Percentiles rank a stretch among this genome's conserved stretches.
phyloP scores from a whole-genome alignment of 768 basidiomycete genomes.

The Austroboletus festivus region DNA sequence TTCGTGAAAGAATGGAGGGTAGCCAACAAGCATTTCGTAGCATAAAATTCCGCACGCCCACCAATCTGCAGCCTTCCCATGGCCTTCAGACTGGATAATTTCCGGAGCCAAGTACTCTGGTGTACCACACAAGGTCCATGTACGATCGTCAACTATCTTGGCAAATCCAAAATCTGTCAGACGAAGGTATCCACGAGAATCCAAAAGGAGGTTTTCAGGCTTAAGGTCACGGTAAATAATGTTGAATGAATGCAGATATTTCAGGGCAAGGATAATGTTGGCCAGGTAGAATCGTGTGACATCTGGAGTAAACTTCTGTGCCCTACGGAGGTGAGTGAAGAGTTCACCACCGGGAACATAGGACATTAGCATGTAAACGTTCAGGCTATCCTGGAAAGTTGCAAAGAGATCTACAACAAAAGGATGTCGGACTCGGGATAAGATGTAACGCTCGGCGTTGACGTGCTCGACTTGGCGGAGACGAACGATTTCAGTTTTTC shows the following conservation, averaged over 20 bases:
- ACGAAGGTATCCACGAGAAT: conserved; percentile 88
- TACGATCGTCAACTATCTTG: conserved; percentile 95
- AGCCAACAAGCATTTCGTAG: conserved; percentile 99
- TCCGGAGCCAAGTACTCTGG: conserved; percentile 98
- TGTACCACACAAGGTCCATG: conserved; percentile 95
- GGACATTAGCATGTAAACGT: conserved; percentile 97
- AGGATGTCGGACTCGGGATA: conserved; percentile 87
- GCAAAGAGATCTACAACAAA: conserved; percentile 97
- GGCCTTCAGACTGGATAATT: conserved; percentile 96
- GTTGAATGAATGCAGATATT: conserved; percentile 92
- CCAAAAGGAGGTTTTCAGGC: conserved; percentile 96
- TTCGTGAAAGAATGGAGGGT: conserved; percentile 97
- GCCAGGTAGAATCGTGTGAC: conserved; percentile 98
- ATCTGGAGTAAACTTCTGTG: conserved; percentile 92
- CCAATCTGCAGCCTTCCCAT: conserved; percentile 98
- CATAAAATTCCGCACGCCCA: conserved; percentile 98
- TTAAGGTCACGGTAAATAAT: conserved; percentile 99
- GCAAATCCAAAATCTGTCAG: conserved; percentile 99
- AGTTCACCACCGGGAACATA: conserved; percentile 97
- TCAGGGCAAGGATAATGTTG: conserved; percentile 91
- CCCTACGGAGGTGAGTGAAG: conserved; percentile 93
- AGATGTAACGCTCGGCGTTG: conserved; percentile 92
- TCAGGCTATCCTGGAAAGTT: conserved; percentile 92
- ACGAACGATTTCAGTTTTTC: conserved; percentile 80
- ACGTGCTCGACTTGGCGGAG: conserved; percentile 97